Conservation (phyloP, 805 yeast species). For the Nakazawaea laoshanensis region DNA sequence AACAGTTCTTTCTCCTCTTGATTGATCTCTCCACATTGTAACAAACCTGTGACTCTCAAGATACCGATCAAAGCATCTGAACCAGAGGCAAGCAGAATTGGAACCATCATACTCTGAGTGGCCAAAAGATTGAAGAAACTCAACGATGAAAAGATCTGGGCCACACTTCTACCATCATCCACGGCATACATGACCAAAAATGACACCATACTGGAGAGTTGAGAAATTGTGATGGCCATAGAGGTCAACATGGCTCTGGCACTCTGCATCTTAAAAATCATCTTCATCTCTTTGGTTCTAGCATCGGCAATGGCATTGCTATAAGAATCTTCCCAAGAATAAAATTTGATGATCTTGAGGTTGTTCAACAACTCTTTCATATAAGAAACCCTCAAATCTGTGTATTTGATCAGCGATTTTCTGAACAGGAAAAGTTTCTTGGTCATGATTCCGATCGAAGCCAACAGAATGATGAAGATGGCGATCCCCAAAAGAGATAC, state of each 20-base stretch:
- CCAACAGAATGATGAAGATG: constrained; percentile 42
- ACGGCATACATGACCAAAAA: constrained; percentile 27
- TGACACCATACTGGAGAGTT: constrained; percentile 60
- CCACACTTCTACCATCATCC: constrained; percentile 35
- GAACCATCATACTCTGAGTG: constrained; percentile 58
- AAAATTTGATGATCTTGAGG: constrained; percentile 76
- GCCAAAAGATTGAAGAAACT: constrained; percentile 58
- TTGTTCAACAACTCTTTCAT: constrained; percentile 74
- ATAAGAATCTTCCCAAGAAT: constrained; percentile 89
- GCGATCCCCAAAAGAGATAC: constrained; percentile 66
- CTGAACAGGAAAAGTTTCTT: constrained; percentile 47
- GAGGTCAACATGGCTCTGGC: constrained; percentile 58
- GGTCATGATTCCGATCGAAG: constrained; percentile 36
- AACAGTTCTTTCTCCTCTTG: constrained; percentile 23
- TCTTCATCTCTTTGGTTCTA: constrained; percentile 54
- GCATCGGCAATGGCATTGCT: constrained; percentile 41
- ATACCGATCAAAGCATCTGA: constrained; percentile 61
- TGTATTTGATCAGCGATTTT: constrained; percentile 46
- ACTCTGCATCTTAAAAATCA: constrained; percentile 55
- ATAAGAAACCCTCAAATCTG: constrained; percentile 69
- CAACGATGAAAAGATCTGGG: constrained; percentile 60
- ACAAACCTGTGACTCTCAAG: constrained; percentile 43
- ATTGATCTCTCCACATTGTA: constrained; percentile 38
- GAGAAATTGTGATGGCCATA: constrained; percentile 57
- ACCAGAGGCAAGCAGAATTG: constrained; percentile 60